Evolutionary conservation across 495 filamentous ascomycete species (phyloP), one percentile per base, ranked within the genome.

Genomic region (Pyrenula aspistea): DNA sequence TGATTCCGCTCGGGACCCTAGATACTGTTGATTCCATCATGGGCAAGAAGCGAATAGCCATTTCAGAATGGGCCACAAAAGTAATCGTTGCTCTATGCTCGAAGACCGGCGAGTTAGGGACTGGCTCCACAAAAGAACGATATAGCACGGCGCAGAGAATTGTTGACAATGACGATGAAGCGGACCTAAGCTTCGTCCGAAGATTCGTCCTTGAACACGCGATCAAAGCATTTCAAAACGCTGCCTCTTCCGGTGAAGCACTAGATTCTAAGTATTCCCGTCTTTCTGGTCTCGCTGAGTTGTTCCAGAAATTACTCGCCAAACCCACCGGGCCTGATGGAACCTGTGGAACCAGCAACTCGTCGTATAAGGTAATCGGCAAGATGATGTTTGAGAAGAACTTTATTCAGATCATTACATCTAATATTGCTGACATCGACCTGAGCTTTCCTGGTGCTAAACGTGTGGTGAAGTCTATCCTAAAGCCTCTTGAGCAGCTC

Each of bases 341-440:
- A 24, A 61, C 68, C 12, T 20, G 19, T 20, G 50, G 50, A 20
- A 64, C 50, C 22, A 60, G 57, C 25, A 62, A 56, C 24, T 68
- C 73, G 25, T 74, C 77, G 11, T 72, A 72, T 10, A 81, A 84
- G 62, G 87, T 92, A 60, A 79, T 99, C 58, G 87, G 86, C 19
- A 90, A 87, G 62, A 81, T 96, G 47, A 99, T 99, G 93, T 96
- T 95, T 60, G 94, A 97, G 69, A 97, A 96, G 66, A 88, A 92
- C 55, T 97, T 93, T 68, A 89, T 97, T 55, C 74, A 84, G 22
- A 82, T 89, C 2, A 71, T 99, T 48, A 96, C 92, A 2, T 77
- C 81, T n/a, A 95, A 94, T 10, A 87, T 97, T 61, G 90, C 93
- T 12, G 93, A 99, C 61, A 85, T 99, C 56, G 93, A 99, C 64